Conservation (phyloP, 1,139 yeast genomes). For the Scheffersomyces illinoinensis region DNA sequence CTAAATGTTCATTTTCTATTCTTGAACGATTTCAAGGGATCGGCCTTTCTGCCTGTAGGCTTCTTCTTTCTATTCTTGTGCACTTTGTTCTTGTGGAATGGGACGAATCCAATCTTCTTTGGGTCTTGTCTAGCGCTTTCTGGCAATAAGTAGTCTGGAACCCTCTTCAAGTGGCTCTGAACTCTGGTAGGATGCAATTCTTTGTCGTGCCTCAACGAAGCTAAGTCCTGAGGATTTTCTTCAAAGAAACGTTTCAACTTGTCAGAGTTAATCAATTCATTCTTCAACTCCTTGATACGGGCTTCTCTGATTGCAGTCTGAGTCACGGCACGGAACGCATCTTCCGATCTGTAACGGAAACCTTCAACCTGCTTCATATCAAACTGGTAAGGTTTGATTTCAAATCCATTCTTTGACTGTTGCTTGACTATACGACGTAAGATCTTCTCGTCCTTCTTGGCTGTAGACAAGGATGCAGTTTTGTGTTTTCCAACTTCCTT, state of each 20-base stretch:
- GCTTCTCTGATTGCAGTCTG: conserved; percentile 91
- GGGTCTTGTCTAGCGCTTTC: conserved; percentile 66
- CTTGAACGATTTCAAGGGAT: conserved; percentile 65
- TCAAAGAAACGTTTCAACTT: conserved; percentile 93
- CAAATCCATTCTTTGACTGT: conserved; percentile 74
- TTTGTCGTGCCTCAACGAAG: conserved; percentile 86
- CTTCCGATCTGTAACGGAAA: conserved; percentile 95
- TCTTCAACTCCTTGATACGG: conserved; percentile 83
- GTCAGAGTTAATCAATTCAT: conserved; percentile 85
- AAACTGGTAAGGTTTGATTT: conserved; percentile 80
- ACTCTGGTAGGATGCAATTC: conserved; percentile 81
- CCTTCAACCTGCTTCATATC: conserved; percentile 93
- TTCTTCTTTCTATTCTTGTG: conserved; percentile 44
- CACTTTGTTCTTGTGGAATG: conserved; percentile 62
- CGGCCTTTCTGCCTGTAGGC: conserved; percentile 48
- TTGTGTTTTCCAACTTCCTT: conserved; percentile 90
- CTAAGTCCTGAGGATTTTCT: conserved; percentile 96
- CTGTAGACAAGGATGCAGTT: conserved; percentile 66
- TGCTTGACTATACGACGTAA: conserved; percentile 73
- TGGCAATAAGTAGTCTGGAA: conserved; percentile 90
- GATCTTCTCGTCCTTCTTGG: conserved; percentile 85
- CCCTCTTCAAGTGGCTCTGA: conserved; percentile 84
- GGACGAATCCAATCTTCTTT: conserved; percentile 71
- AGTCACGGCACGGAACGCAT: conserved; percentile 94
- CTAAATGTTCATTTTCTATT: conserved; percentile 4